Conservation (phyloP, 345 rosid species). For the Salix viminalis region DNA sequence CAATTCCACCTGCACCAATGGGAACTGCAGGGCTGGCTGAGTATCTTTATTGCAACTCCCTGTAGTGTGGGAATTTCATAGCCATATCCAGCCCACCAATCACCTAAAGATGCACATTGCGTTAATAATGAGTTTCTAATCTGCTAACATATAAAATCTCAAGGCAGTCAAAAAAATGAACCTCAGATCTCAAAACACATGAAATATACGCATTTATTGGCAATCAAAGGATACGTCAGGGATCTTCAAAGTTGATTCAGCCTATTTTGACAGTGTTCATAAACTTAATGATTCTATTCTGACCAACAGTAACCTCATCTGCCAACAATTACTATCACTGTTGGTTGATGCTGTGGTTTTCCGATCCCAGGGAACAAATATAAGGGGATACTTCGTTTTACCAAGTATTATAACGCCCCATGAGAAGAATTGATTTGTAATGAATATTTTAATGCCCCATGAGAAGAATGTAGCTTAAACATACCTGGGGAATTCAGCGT, state of each 20-base stretch:
- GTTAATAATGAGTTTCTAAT: neutral
- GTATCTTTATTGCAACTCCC: conserved; percentile 23
- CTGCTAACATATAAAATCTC: neutral
- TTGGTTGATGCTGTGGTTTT: neutral
- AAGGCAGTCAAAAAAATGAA: neutral
- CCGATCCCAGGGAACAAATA: neutral
- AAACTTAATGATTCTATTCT: neutral
- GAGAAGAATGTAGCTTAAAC: conserved; percentile 5
- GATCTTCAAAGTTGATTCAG: neutral
- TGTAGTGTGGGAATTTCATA: conserved; percentile 28
- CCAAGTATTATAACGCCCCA: neutral
- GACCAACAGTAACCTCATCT: neutral
- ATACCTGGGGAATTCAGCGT: conserved; percentile 58
- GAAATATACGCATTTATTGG: neutral
- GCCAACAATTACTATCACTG: neutral
- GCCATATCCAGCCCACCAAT: conserved; percentile 34
- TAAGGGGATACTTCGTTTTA: neutral
- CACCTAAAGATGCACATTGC: conserved; percentile 12
- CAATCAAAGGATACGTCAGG: neutral
- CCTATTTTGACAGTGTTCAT: neutral
- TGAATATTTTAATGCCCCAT: neutral
- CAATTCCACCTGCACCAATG: conserved; percentile 32
- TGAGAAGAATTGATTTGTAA: neutral
- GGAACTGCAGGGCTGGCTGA: conserved; percentile 27
- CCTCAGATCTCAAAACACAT: neutral